Conservation (phyloP, 306 rosid genomes). For the Phaseolus lunatus region DNA sequence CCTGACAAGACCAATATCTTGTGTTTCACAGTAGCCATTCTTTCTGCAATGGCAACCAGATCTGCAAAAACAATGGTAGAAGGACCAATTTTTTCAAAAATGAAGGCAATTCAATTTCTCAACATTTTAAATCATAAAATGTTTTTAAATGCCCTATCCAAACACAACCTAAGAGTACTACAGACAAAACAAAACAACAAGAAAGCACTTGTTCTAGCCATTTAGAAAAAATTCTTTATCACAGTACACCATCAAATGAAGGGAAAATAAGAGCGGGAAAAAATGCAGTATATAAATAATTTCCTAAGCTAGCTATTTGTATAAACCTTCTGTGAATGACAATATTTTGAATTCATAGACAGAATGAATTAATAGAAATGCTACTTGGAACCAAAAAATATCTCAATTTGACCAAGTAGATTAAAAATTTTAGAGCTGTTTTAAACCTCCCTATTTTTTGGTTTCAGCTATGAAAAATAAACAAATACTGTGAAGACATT, state of each 20-base stretch:
- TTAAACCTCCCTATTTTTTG: not conserved
- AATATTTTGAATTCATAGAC: not conserved
- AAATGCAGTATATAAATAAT: not conserved
- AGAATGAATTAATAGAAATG: not conserved
- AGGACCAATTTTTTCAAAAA: not conserved
- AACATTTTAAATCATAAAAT: not conserved
- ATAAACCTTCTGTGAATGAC: too few species aligned
- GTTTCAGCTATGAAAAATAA: not conserved
- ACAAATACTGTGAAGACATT: not conserved
- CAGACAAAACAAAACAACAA: not conserved
- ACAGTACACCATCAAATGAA: constrained; percentile 18
- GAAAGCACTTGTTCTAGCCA: not conserved
- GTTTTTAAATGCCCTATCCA: not conserved
- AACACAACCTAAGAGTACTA: not conserved
- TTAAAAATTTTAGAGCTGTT: not conserved
- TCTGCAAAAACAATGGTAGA: constrained; percentile 57
- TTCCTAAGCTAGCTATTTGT: too few species aligned
- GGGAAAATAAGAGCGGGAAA: not conserved
- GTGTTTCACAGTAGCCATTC: constrained; percentile 96
- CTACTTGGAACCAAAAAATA: not conserved
- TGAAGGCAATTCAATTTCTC: not conserved
- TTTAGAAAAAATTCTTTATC: not conserved
- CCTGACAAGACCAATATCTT: constrained; percentile 90
- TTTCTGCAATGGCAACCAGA: constrained; percentile 79
- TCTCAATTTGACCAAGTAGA: not conserved